Percentiles rank a stretch among this genome's conserved stretches.
Conservation (phyloP, 2,329 filamentous ascomycete species). For the Aureobasidium sp. region DNA sequence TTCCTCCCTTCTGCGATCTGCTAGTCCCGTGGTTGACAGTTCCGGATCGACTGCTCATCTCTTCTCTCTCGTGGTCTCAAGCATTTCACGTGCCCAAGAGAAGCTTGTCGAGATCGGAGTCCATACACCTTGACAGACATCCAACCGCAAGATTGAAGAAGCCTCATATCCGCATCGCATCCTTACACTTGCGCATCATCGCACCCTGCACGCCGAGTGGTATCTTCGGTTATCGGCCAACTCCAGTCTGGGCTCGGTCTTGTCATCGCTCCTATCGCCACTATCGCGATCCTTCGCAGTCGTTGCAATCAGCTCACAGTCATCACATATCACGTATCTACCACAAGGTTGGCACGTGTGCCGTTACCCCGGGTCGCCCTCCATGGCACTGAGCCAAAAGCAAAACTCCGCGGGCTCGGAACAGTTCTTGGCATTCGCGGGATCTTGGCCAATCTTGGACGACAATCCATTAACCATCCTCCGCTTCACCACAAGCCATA, state of each 20-base stretch:
- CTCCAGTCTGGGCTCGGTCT: neutral
- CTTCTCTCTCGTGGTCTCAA: neutral
- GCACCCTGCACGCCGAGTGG: neutral
- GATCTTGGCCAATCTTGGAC: conserved; percentile 2
- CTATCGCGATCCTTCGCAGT: neutral
- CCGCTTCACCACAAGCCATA: neutral
- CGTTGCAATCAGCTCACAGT: neutral
- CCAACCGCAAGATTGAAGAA: neutral
- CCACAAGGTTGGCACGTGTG: neutral
- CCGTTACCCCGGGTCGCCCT: neutral
- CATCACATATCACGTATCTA: neutral
- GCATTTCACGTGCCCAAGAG: neutral
- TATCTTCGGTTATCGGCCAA: neutral
- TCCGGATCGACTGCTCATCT: neutral
- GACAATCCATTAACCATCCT: neutral
- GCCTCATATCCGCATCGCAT: neutral
- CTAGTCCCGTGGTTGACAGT: neutral
- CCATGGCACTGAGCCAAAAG: neutral
- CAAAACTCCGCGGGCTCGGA: conserved; percentile 3
- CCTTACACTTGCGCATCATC: too few relatives aligned
- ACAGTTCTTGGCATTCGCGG: neutral
- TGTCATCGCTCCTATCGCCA: neutral
- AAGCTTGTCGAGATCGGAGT: neutral
- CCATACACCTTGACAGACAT: neutral
- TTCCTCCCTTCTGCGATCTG: neutral